Base-by-base conservation (phyloP, 345 rosid species). In the Citrus glauca region DNA sequence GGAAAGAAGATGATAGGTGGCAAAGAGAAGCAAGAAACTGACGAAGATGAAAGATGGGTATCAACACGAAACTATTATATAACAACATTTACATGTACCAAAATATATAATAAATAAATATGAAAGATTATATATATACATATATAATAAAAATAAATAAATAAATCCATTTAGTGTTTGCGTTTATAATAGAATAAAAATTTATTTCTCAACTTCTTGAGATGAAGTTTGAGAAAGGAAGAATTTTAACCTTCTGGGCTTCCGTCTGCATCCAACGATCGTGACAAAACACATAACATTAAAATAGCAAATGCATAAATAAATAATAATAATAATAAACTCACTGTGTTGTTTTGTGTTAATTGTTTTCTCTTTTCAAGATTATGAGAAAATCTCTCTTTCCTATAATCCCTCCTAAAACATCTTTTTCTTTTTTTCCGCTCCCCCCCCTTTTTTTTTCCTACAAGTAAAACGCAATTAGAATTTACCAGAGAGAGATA, bases 221-320 rank as follows among this genome's bases (percentile, higher is more conserved):
- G 60, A 69, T 80, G 81, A 76, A 74, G 72, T 73, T 74, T 16
- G 67, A 71, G 74, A 71, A 50, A 57, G 17, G 70, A 80, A 75
- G 83, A 80, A 80, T 81, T 87, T 74, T 53, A 53, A 87, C 90
- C 92, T 76, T 86, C 87, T 72, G 89, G 85, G 82, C 69, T 82
- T 84, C 87, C 92, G 89, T 91, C 92, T 89, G 91, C 84, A 78
- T 77, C 88, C 86, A 85, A 75, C 77, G 91, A 88, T 86, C 84
- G 88, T 85, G 86, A 86, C 85, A 79, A 82, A 81, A 82, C 81
- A 77, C 87, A 81, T 82, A 81, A 50, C n/a, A 14, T 5, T 22
- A 55, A 32, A 67, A 66, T 25, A 68, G 42, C 33, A 79, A 81
- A 55, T 61, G 77, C 83, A 75, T 78, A 71, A 85, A 69, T 66